phyloP scores from a whole-genome alignment of 805 yeast species.

The Candida patagonica region DNA sequence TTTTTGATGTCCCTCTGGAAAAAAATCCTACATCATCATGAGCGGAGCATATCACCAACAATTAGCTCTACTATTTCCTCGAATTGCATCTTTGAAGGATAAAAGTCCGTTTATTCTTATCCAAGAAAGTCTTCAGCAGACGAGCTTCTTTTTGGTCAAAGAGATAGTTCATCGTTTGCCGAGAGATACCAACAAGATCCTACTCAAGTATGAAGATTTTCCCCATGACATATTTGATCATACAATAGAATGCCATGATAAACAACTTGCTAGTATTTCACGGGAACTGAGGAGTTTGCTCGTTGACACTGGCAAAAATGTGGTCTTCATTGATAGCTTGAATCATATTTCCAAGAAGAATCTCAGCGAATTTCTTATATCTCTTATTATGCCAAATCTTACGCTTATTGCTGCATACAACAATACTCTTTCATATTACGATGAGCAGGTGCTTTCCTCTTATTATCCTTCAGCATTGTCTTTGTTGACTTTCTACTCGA shows the following conservation, averaged over 20 bases:
- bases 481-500: conserved; percentile 61
- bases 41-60: conserved; percentile 21
- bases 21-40: background rate
- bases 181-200: conserved; percentile 34
- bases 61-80: conserved; percentile 41
- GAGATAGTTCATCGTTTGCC: conserved; percentile 46
- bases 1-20: too few species aligned
- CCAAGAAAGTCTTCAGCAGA: conserved; percentile 62
- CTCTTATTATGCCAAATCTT: conserved; percentile 38
- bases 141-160: conserved; percentile 44
- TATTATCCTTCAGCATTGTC: conserved; percentile 48
- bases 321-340: conserved; percentile 59
- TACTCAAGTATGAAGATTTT: conserved; percentile 60
- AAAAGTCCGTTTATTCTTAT: conserved; percentile 62
- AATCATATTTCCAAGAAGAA: conserved; percentile 43
- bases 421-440: background rate
- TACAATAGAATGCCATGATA: conserved; percentile 12
- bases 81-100: conserved; percentile 66
- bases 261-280: conserved; percentile 15
- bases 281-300: conserved; percentile 17
- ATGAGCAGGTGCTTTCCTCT: conserved; percentile 11
- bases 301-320: conserved; percentile 23
- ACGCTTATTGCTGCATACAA: conserved; percentile 18
- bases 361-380: conserved; percentile 42
- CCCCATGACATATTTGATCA: conserved; percentile 27